Evolutionary conservation across 2,329 filamentous ascomycete genomes (phyloP), one percentile per base, ranked within the genome.

Genomic region (Penicillium frequentans): DNA sequence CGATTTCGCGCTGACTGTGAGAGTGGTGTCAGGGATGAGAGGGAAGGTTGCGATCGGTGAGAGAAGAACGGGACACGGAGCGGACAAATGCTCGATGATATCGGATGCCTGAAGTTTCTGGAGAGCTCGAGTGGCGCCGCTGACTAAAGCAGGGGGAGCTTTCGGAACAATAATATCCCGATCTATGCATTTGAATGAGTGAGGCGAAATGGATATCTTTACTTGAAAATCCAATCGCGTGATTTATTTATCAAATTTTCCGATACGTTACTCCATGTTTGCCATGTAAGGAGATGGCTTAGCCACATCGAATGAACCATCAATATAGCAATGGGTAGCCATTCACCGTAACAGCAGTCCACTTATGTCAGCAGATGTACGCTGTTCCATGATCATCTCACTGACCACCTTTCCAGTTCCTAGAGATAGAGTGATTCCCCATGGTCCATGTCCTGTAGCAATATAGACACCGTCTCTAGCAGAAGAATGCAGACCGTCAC

Each of bases 391-490:
- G 43, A 90, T 80, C 81, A 92, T 79, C 74, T 92, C 89, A 11
- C 87, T 82, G 75, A 92, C 76, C 6, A 90, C 84, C 62, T 83
- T 82, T 0, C 90, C 90, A 0, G 88, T 92, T 1, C 89, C 90
- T 29, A 90, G 73, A 16, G 80, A 79, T 66, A 86, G 68, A 48
- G 79, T 82, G 26, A 89, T 89, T 0, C 89, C 90, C 90, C 90
- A 93, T 0, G 89, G 87, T 0, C 89, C 90, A 77, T 93, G 90
- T 0, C 90, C 90, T 4, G 86, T 80, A 1, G 87, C 86, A 37
- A 92, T 71, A 68, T 84, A 93, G 0, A 93, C 86, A 4, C 89
- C 89, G 2, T 87, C 60, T 62, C 71, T 24, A 3, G 49, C 33
- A 23, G 11, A 26, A 5, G 59, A 49, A 53, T 54, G 64, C 31